phyloP scores from a whole-genome alignment of 2,329 filamentous ascomycete genomes.

The Scedosporium boydii region DNA sequence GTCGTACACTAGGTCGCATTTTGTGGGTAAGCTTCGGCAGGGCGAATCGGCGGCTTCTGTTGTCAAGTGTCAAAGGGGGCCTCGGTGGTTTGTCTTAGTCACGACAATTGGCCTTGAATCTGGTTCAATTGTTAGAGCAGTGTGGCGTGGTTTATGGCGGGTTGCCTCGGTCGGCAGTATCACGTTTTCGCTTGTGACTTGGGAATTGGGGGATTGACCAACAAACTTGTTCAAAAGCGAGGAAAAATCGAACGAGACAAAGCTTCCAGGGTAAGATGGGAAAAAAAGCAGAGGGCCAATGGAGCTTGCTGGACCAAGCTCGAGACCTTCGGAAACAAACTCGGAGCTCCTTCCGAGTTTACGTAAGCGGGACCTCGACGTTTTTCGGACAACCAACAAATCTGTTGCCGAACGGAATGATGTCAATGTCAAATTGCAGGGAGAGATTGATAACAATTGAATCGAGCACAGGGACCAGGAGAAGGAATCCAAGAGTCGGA shows the following conservation, averaged over 20 bases:
- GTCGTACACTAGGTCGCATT: constrained; percentile 2
- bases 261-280: neutral
- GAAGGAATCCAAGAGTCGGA: neutral
- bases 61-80: neutral
- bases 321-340: neutral
- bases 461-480: neutral
- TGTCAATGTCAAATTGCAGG: neutral
- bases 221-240: neutral
- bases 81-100: neutral
- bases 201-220: neutral
- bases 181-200: constrained; percentile 1
- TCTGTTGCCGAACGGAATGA: neutral
- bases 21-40: constrained; percentile 1
- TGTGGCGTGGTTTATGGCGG: neutral
- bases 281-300: neutral
- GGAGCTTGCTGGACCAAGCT: neutral
- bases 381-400: neutral
- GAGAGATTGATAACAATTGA: neutral
- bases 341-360: neutral
- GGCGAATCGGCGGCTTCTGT: neutral
- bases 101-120: neutral
- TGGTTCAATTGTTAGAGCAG: neutral
- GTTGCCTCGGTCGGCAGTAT: neutral
- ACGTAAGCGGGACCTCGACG: neutral
- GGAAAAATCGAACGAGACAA: neutral